Evolutionary conservation across 805 yeast species (phyloP), one percentile per base, ranked within the genome.

Genomic region (Hanseniaspora jakobsenii): DNA sequence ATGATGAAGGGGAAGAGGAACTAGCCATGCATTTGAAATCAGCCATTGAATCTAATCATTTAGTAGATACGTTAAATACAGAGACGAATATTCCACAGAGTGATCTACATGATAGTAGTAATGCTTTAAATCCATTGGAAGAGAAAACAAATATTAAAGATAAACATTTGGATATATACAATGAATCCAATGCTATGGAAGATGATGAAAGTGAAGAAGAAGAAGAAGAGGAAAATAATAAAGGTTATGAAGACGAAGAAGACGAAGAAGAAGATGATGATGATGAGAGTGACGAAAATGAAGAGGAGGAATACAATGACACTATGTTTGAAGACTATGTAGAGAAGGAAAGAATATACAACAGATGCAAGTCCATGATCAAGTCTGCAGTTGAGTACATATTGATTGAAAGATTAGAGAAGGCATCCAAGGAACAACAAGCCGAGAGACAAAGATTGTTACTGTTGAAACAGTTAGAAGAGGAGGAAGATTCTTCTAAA

Each of bases 321-420:
- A 54, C 52, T 17, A 44, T 48, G 27, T 47, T 52, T 19, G 47
- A 44, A n/a, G 47, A 48, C 5, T 49, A 47, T 27, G 41, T 43
- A 12, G 50, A 51, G 8, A 62, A 66, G 38, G 65, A 60, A 79
- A 69, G 58, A 70, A 86, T 40, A 63, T 82, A 54, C 78, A 75
- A 53, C 94, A 86, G 61, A 79, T 42, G 89, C 10, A 79, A 87
- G 30, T 75, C 81, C 21, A 71, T 84, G 68, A 71, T 87, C 49
- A 85, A 83, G 53, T 69, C 82, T 43, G 81, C 85, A 46, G 82
- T 87, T 1, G 79, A 91, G 4, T 75, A 83, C 43, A 67, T 84
- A 56, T 71, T 87, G 52, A 83, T 81, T 54, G 77, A 75, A 51
- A 71, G 85, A 36, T 72, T 87, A 26, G 67, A 81, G 54, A 74